Conservation (phyloP, 78 protist genomes). For the Dictyostelium discoideum region dicty_2.7 NC_007088.5:718501-719000, state of each 20-base stretch:
- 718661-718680: neutral
- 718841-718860: no score
- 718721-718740: constrained; percentile 55
- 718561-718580: neutral
- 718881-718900: constrained; percentile 64
- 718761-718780: no score
- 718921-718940: constrained; percentile 67
- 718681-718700: constrained; percentile 70
- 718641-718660: no score
- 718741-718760: no score
- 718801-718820: no score
- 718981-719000: constrained; percentile 44
- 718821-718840: neutral
- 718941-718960: constrained; percentile 39
- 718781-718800: no score
- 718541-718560: neutral
- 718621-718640: neutral
- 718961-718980: constrained; percentile 42
- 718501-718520: neutral
- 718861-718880: neutral
- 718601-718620: no score
- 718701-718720: constrained; percentile 74
- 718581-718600: no score
- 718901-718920: constrained; percentile 67
- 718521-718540: no score